phyloP scores from a whole-genome alignment of 306 rosid genomes.

The Lupinus albus region DNA sequence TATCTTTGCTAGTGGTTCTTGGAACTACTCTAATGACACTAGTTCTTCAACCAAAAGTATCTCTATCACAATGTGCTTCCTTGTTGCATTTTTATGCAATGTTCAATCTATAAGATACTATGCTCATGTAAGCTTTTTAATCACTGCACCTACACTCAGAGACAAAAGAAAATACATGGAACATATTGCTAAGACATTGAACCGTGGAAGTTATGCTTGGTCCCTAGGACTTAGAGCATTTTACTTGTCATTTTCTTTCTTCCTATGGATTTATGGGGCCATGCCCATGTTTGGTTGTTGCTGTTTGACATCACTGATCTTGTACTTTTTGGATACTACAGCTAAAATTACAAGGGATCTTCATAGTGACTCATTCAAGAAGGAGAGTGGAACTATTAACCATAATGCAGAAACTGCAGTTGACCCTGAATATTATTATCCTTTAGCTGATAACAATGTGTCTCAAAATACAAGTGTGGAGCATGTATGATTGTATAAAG shows the following conservation, averaged over 20 bases:
- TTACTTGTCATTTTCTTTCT: conserved; percentile 78
- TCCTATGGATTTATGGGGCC: conserved; percentile 90
- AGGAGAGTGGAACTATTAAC: conserved; percentile 30
- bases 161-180: conserved; percentile 52
- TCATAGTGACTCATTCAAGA: conserved; percentile 55
- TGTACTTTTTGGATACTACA: conserved; percentile 83
- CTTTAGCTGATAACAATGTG: conserved; percentile 18
- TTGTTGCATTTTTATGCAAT: conserved; percentile 82
- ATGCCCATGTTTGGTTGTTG: conserved; percentile 78
- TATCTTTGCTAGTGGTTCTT: conserved; percentile 60
- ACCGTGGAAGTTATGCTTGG: conserved; percentile 76
- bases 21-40: conserved; percentile 41
- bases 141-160: conserved; percentile 69
- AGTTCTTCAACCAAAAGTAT: conserved; percentile 60
- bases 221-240: conserved; percentile 82
- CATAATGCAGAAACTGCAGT: conserved; percentile 49
- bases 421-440: conserved; percentile 26
- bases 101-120: conserved; percentile 84
- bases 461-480: conserved; percentile 7
- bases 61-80: conserved; percentile 72
- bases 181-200: conserved; percentile 63
- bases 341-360: conserved; percentile 63
- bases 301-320: conserved; percentile 54
- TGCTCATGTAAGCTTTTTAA: conserved; percentile 81
- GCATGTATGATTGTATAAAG: background rate